Evolutionary conservation across 169 alveolate species (phyloP).

Genomic region (Eimeria sp.): DNA sequence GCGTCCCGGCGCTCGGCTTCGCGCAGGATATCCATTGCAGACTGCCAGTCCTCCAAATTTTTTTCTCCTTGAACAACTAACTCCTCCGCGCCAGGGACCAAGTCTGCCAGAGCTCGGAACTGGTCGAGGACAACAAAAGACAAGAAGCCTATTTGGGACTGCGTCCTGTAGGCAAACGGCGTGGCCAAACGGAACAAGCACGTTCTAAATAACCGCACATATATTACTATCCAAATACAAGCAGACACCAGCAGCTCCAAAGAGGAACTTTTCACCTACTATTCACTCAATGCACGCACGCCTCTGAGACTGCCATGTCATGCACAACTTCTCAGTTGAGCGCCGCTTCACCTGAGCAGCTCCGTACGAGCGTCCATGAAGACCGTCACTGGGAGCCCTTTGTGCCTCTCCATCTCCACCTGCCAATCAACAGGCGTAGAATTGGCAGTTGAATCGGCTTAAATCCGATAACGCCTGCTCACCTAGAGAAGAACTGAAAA

Average conservation of each 20-base stretch:
- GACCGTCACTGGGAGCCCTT: constrained; percentile 80
- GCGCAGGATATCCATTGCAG: constrained; percentile 73
- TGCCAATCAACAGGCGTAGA: background rate
- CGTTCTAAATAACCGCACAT: background rate
- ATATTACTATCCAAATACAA: background rate
- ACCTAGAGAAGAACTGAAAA: background rate
- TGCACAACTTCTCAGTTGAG: background rate
- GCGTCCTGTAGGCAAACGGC: constrained; percentile 58
- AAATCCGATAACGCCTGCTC: background rate
- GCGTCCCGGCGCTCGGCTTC: constrained; percentile 75
- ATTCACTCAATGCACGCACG: background rate
- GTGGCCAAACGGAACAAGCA: background rate
- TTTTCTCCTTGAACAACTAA: constrained; percentile 80
- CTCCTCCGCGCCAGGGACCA: constrained; percentile 78
- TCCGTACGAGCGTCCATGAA: constrained; percentile 85
- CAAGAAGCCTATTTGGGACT: constrained; percentile 84
- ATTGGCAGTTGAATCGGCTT: too few relatives aligned
- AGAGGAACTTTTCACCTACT: background rate
- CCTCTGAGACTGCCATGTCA: background rate
- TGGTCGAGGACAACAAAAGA: constrained; percentile 84
- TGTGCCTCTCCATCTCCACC: constrained; percentile 83
- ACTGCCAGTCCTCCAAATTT: constrained; percentile 82
- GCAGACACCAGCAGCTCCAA: background rate
- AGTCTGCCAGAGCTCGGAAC: constrained; percentile 83
- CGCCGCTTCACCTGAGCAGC: constrained; percentile 59